Percentiles rank a stretch among this genome's conserved stretches.
These are phyloP conservation scores for Mycosphaerella arachidis DNA, from an alignment of 2,329 filamentous ascomycete species.

Conservation along the genomic window DNA sequence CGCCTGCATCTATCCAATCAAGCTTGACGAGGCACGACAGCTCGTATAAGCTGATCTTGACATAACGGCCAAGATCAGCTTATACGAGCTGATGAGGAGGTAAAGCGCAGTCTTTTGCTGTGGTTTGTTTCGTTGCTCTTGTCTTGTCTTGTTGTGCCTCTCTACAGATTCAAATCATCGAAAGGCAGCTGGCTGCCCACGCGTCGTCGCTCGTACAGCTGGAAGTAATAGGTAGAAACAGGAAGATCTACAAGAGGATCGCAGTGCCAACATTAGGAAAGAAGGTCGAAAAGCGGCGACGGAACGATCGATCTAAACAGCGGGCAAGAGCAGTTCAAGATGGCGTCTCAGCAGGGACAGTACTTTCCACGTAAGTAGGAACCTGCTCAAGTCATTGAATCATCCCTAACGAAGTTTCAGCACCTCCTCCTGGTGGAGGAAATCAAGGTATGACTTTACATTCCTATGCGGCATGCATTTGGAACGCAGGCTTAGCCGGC, in stretches of 20 bases:
- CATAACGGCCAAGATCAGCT: slow-evolving; percentile 16
- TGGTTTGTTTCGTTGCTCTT: neutral
- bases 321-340: slow-evolving; percentile 5
- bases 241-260: neutral
- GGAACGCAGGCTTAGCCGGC: neutral
- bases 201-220: neutral
- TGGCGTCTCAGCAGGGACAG: slow-evolving; percentile 25
- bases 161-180: neutral
- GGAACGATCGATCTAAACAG: neutral
- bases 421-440: slow-evolving; percentile 3
- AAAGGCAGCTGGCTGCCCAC: neutral
- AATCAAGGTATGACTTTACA: slow-evolving; percentile 1
- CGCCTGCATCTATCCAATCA: slow-evolving; percentile 19
- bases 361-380: slow-evolving; percentile 30
- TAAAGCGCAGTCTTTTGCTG: neutral
- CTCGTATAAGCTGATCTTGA: slow-evolving; percentile 8
- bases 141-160: neutral
- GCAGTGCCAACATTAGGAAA: neutral
- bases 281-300: neutral
- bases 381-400: neutral
- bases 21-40: slow-evolving; percentile 8
- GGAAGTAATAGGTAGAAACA: neutral
- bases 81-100: slow-evolving; percentile 6
- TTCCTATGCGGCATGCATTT: neutral
- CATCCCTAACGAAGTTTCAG: neutral